Conservation (phyloP, 108 stramenopile species). For the Ochromonas danica region DNA sequence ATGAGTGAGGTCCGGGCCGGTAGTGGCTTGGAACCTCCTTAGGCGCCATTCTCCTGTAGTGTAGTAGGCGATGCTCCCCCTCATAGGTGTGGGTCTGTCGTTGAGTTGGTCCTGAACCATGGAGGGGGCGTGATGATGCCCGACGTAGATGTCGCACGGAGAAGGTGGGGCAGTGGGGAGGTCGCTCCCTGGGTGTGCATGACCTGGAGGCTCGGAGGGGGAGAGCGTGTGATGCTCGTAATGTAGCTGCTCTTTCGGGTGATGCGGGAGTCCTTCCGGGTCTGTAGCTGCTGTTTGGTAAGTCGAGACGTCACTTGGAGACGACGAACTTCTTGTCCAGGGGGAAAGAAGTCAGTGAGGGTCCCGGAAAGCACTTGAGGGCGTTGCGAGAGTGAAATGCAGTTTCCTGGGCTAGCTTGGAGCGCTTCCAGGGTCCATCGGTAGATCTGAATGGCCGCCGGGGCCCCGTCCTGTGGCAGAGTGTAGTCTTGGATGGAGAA, state of each 20-base stretch:
- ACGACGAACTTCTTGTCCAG: slow-evolving; percentile 14
- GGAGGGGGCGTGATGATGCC: slow-evolving; percentile 12
- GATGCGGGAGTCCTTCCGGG: slow-evolving; percentile 12
- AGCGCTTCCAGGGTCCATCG: slow-evolving; percentile 12
- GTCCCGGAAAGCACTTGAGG: slow-evolving; percentile 13
- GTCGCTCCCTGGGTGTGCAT: background rate
- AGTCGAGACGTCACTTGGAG: slow-evolving; percentile 9
- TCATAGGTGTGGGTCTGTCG: slow-evolving; percentile 13
- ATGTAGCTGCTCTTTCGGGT: slow-evolving; percentile 14
- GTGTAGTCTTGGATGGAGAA: slow-evolving; percentile 9
- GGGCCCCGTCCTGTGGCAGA: slow-evolving; percentile 12
- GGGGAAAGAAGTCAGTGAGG: slow-evolving; percentile 13
- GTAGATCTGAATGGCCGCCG: slow-evolving; percentile 13
- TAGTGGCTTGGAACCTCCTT: slow-evolving; percentile 14
- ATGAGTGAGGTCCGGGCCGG: slow-evolving; percentile 12
- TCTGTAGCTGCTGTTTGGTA: slow-evolving; percentile 15
- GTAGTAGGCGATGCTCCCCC: slow-evolving; percentile 12
- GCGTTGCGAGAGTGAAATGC: slow-evolving; percentile 13
- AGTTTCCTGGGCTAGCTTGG: slow-evolving; percentile 13
- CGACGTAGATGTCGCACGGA: slow-evolving; percentile 13
- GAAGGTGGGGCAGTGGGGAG: background rate
- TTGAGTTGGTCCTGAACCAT: slow-evolving; percentile 15
- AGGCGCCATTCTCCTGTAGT: slow-evolving; percentile 13
- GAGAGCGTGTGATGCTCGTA: slow-evolving; percentile 8
- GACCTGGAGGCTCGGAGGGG: slow-evolving; percentile 12